Base-by-base conservation (phyloP, 179 eudicot genomes). In the Sideroxylon spinosum region DNA sequence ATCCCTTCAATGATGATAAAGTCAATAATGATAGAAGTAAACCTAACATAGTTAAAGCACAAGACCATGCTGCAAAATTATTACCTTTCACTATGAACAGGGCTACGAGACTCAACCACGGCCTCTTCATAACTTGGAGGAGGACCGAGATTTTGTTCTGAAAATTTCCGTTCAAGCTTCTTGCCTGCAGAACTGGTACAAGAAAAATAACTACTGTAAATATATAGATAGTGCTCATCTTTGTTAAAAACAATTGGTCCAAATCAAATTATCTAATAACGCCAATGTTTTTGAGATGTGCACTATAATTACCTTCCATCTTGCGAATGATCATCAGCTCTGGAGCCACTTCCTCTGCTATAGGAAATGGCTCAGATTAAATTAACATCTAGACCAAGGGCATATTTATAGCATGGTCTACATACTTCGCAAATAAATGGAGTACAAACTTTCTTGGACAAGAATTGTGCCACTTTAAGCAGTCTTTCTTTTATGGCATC, bases 121-220 rank as follows among this genome's bases (percentile, higher is more conserved):
- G 88, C 93, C 26, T 94, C 99, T 86, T 96, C 98, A 81, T 94
- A 96, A 78, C 92, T 91, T 73, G 98, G 99, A 80, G 99, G 96
- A 63, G 89, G 93, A 76, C 85, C 88, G 63, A 88, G 86, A 81
- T 87, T 88, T 79, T 88, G 99, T 63, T 87, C 99, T 78, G 99
- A 89, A 84, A 79, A 88, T 82, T 84, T 95, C 78, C 90, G 85
- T 29, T 90, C 92, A 73, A 89, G 86, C 66, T 73, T 77, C 82
- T 86, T 90, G 78, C 80, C 82, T 2, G 77, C 56, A 74, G 49
- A 25, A 78, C 81, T 78, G 70, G 70, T 60, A 66, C 65, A 72
- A 76, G n/a, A 16, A 62, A 60, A 73, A 46, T 60, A 14, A 53
- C 48, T 72, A 28, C 63, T 74, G 37, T 26, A 53, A 64, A 66